Conservation (phyloP, 257 asterid species). For the Solanum paucissectum region DNA sequence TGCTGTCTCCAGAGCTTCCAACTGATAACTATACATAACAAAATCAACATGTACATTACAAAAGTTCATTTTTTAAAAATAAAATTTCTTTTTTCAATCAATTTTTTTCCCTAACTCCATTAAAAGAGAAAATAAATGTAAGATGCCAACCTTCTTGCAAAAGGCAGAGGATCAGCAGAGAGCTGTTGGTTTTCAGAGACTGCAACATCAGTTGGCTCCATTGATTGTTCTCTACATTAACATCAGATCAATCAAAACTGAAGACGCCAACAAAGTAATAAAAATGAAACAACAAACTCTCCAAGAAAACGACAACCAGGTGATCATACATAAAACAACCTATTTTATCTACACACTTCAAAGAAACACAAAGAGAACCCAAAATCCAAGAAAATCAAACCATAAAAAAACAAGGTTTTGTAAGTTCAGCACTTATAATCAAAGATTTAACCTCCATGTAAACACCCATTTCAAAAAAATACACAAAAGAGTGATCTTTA, state of each 20-base stretch:
- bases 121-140: not conserved
- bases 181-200: slow-evolving; percentile 20
- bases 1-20: slow-evolving; percentile 74
- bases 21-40: slow-evolving; percentile 47
- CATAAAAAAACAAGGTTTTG: not conserved
- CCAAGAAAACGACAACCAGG: not conserved
- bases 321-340: not conserved
- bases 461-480: not conserved
- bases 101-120: not conserved
- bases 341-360: not conserved
- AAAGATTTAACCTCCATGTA: not conserved
- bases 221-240: not conserved
- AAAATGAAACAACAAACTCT: not conserved
- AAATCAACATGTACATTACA: not conserved
- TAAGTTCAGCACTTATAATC: not conserved
- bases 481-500: not conserved
- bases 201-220: slow-evolving; percentile 19
- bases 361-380: not conserved
- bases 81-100: not conserved
- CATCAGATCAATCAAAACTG: not conserved
- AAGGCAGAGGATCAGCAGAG: slow-evolving; percentile 27
- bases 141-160: slow-evolving; percentile 43
- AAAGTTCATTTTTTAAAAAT: not conserved
- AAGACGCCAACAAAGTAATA: not conserved
- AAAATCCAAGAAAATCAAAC: not conserved